Base-by-base conservation (phyloP, 148 eudicot species). In the Rhododendron ovatum region DNA sequence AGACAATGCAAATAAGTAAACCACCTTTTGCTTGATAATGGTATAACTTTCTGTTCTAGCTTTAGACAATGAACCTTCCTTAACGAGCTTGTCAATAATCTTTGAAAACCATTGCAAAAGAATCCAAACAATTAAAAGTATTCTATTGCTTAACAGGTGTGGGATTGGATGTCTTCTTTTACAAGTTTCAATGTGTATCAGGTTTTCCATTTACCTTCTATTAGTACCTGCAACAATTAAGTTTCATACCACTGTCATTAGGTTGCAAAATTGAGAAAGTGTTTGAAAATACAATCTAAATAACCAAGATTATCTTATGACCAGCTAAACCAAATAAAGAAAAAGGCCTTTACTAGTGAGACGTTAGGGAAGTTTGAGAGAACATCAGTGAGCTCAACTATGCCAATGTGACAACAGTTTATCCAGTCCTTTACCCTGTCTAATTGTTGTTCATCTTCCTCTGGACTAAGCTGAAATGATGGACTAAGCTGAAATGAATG, bases 381-480 rank as follows among this genome's bases (percentile, higher is more conserved):
- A 78, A 94, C 92, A 80, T 94, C 95, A 59, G 93, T 91, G 84
- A 93, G 88, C 67, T 94, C 96, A 85, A 97, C 78, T 33, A 89
- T 91, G 55, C 90, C 92, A 47, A 89, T 92, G 91, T 90, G 93
- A 84, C 86, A 85, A 59, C 93, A 86, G 90, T 74, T 90, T 84
- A 97, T 89, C 99, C 99, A 94, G 48, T 97, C 98, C 91, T 91
- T 97, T 20, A 97, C 88, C 14, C 98, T 91, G 85, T 87, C 88
- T 82, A 92, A 76, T 82, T 95, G 91, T 90, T 91, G 92, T 90
- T 91, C 99, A 92, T 97, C 98, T 91, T 95, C 99, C 45, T 48
- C 90, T n/a, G n/a, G n/a, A n/a, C n/a, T n/a, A n/a, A n/a, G n/a
- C n/a, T n/a, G n/a, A n/a, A n/a, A n/a, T n/a, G n/a, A n/a, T 50